These are phyloP conservation scores for Tricholoma furcatifolium DNA, from an alignment of 768 basidiomycete genomes.

Conservation along the genomic window DNA sequence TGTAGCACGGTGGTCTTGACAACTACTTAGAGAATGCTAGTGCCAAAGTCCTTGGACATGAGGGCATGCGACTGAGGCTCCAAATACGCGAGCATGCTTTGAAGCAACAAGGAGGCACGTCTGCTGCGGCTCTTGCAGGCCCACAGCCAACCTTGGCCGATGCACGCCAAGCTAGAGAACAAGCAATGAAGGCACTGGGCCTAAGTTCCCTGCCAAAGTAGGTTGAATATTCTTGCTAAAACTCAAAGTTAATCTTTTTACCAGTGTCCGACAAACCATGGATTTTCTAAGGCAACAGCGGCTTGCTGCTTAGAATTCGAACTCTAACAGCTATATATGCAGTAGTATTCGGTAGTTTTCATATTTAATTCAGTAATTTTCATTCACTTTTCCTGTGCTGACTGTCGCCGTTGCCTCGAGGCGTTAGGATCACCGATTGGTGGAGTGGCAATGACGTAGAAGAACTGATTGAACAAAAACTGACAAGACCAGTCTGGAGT, in stretches of 20 bases:
- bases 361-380: background rate
- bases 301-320: no score
- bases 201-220: slow-evolving; percentile 15
- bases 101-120: background rate
- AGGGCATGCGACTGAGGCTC: slow-evolving; percentile 50
- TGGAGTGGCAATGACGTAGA: background rate
- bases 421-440: no score
- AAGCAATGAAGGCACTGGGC: slow-evolving; percentile 25
- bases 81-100: slow-evolving; percentile 24
- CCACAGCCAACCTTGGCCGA: slow-evolving; percentile 13
- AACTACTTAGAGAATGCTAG: slow-evolving; percentile 57
- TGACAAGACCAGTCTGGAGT: background rate
- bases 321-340: background rate
- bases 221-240: background rate
- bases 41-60: slow-evolving; percentile 36
- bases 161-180: slow-evolving; percentile 22
- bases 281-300: slow-evolving; percentile 11
- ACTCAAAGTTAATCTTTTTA: background rate
- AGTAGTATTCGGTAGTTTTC: background rate
- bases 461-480: background rate
- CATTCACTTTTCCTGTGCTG: background rate
- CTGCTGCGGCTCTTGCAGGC: background rate
- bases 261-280: slow-evolving; percentile 16
- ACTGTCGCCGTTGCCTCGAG: no score
- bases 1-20: slow-evolving; percentile 68